These are phyloP conservation scores for Pterulicium gracile DNA, from an alignment of 1,284 basidiomycete genomes.

Conservation along the genomic window DNA sequence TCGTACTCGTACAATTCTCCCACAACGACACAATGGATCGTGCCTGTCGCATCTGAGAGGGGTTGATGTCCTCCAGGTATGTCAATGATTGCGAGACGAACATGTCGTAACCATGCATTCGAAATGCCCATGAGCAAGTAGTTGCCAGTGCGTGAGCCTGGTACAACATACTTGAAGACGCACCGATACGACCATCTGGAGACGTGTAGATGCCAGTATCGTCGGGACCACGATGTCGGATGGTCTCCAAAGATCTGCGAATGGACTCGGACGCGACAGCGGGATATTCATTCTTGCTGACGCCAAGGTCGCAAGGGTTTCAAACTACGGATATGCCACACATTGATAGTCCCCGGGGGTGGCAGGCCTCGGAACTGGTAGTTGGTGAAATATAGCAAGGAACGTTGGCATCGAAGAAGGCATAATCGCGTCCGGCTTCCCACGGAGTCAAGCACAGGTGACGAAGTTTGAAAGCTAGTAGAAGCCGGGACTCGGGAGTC, in stretches of 20 bases:
- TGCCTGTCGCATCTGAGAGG: constrained; percentile 11
- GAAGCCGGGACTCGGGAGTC: no score
- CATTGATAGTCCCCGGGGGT: no score
- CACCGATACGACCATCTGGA: constrained; percentile 9
- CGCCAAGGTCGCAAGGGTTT: background rate
- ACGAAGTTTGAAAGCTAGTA: no score
- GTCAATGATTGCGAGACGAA: constrained; percentile 15
- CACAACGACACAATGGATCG: constrained; percentile 13
- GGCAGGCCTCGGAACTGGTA: no score
- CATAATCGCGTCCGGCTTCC: no score
- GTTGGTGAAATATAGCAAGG: no score
- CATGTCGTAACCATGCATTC: constrained; percentile 12
- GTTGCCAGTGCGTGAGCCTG: background rate
- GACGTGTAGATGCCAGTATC: constrained; percentile 10
- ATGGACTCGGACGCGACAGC: background rate
- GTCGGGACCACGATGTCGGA: constrained; percentile 12
- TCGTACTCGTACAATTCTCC: constrained; percentile 16
- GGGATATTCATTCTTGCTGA: background rate
- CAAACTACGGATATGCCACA: constrained; percentile 1
- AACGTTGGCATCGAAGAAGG: no score
- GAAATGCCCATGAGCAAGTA: background rate
- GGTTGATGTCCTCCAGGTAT: constrained; percentile 14
- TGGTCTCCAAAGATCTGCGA: constrained; percentile 7
- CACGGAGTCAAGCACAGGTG: no score
- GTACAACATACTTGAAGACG: background rate